phyloP scores from a whole-genome alignment of 2,329 filamentous ascomycete species.

The Alternaria infectoria region DNA sequence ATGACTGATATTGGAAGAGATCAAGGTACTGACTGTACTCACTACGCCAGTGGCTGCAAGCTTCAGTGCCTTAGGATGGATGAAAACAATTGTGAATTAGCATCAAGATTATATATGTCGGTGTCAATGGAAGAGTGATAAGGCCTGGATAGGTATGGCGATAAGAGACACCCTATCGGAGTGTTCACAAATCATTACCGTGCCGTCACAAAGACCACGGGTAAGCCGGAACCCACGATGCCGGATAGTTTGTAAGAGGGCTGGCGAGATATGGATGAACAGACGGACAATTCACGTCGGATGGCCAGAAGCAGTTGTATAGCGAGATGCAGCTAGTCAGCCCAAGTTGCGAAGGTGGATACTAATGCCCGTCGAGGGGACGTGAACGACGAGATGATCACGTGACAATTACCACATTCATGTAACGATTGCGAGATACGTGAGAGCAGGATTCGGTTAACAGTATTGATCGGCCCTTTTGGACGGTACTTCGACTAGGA shows the following conservation, averaged over 20 bases:
- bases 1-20: not conserved
- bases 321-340: not conserved
- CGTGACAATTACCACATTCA: too few relatives aligned
- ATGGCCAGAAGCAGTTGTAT: not conserved
- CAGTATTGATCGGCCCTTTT: too few relatives aligned
- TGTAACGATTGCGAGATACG: too few relatives aligned
- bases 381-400: too few relatives aligned
- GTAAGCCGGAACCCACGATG: not conserved
- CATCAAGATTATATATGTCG: not conserved
- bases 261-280: not conserved
- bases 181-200: fast-evolving
- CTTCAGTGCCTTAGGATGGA: fast-evolving
- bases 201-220: not conserved
- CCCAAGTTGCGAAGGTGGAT: not conserved
- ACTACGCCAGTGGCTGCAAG: not conserved
- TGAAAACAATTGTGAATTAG: not conserved
- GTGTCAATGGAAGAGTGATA: fast-evolving
- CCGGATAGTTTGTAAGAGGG: not conserved
- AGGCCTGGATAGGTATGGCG: not conserved
- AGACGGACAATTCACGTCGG: fast-evolving
- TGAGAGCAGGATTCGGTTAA: too few relatives aligned
- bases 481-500: too few relatives aligned
- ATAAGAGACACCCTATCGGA: not conserved
- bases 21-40: not conserved
- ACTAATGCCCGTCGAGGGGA: too few relatives aligned